These are phyloP conservation scores for Bretziella fagacearum DNA, from an alignment of 2,329 filamentous ascomycete genomes.

Conservation along the genomic window DNA sequence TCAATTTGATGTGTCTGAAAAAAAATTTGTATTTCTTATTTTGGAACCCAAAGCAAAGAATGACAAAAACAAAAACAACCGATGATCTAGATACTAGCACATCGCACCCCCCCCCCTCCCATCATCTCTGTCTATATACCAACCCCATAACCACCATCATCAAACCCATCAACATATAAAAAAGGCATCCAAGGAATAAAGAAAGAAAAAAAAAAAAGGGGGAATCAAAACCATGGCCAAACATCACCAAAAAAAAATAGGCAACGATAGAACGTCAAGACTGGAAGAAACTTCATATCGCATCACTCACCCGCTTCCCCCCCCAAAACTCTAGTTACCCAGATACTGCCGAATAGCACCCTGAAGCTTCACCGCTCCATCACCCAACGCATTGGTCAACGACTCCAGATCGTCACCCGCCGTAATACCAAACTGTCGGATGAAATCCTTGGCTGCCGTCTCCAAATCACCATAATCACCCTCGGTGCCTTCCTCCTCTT, in stretches of 20 bases:
- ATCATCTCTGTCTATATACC: conserved; percentile 1
- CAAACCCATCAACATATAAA: neutral
- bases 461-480: conserved; percentile 80
- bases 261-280: neutral
- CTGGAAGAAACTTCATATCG: neutral
- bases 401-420: conserved; percentile 94
- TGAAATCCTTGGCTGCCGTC: conserved; percentile 85
- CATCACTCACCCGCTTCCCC: neutral
- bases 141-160: neutral
- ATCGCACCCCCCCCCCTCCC: neutral
- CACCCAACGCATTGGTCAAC: conserved; percentile 62
- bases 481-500: conserved; percentile 41
- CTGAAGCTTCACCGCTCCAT: conserved; percentile 71
- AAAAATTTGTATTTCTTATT: neutral
- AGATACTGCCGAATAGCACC: conserved; percentile 52
- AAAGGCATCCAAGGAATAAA: neutral
- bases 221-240: conserved; percentile 4
- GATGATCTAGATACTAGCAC: too few relatives aligned
- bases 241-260: conserved; percentile 6
- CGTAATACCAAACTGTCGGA: conserved; percentile 86
- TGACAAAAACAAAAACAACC: neutral
- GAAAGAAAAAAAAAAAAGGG: neutral
- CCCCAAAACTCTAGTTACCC: conserved; percentile 32
- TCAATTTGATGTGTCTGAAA: too few relatives aligned
- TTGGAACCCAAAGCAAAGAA: neutral